Base-by-base conservation (phyloP, 176 grass and related monocot species). In the Cenchrus americanus region DNA sequence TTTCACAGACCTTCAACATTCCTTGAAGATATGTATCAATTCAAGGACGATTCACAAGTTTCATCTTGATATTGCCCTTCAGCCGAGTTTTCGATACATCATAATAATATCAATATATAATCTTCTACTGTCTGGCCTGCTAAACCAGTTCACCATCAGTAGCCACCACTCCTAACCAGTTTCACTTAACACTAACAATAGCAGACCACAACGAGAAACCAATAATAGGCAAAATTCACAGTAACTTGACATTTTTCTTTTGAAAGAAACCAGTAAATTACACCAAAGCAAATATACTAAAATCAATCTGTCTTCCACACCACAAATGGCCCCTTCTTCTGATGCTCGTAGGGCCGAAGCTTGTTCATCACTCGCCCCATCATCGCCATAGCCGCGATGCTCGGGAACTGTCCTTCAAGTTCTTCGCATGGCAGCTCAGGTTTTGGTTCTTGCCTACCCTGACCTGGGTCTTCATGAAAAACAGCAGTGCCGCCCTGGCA, bases 341-440 rank as follows among this genome's bases (percentile, higher is more conserved):
- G 52, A 59, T 77, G 85, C 76, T 87, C 85, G 32, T 86, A 91
- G 0, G 93, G 89, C 19, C 85, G 87, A 49, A 89, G 63, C 82
- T 90, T 91, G 57, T 86, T 93, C 85, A 95, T 93, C 34, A 75
- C 80, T 62, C 82, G 88, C 13, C 95, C 95, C 89, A 98, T 93
- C 91, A 98, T 90, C 14, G 95, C 95, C 95, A 95, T 93, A 58
- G 95, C 92, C 6, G 62, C 69, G 48, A 98, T 89, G 89, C 95
- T 98, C 7, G 91, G 93, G 85, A 93, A 90, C 15, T 71, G 93
- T 10, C 63, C 80, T 75, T 88, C 66, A 60, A 82, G 23, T 57
- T 80, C 86, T 71, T 73, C 66, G 10, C 72, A 54, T 18, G 37
- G 40, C 21, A 64, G 17, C 3, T 76, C 65, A 77, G 55, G 70